These are phyloP conservation scores for Fusarium nurragi DNA, from an alignment of 2,329 filamentous ascomycete species.

Conservation along the genomic window DNA sequence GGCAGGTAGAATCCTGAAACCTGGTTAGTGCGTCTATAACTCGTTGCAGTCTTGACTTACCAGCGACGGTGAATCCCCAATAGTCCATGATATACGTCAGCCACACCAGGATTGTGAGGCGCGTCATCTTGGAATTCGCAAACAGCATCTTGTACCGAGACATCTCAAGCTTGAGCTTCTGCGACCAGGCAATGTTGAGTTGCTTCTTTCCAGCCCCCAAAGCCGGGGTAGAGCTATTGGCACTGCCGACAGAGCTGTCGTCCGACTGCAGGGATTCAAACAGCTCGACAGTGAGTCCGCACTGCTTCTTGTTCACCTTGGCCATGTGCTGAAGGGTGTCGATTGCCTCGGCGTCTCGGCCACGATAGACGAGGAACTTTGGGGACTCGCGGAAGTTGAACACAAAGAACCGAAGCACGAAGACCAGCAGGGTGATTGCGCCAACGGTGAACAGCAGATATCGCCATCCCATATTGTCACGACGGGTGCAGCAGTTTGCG, in stretches of 20 bases:
- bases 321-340: constrained; percentile 59
- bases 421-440: constrained; percentile 55
- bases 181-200: constrained; percentile 15
- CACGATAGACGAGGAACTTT: constrained; percentile 56
- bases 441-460: constrained; percentile 59
- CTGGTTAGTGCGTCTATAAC: not conserved
- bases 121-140: constrained; percentile 47
- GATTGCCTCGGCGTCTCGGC: constrained; percentile 58
- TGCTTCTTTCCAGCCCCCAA: constrained; percentile 32
- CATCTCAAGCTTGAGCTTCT: constrained; percentile 32
- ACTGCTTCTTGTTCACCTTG: constrained; percentile 49
- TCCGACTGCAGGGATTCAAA: constrained; percentile 46
- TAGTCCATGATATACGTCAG: constrained; percentile 53
- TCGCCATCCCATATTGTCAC: constrained; percentile 61
- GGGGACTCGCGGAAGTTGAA: constrained; percentile 60
- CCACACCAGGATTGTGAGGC: constrained; percentile 50
- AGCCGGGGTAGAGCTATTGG: constrained; percentile 19
- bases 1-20: constrained; percentile 54
- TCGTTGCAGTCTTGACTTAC: constrained; percentile 16
- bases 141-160: constrained; percentile 49
- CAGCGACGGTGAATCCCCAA: constrained; percentile 52
- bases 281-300: constrained; percentile 50
- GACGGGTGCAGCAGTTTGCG: constrained; percentile 50
- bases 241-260: constrained; percentile 33
- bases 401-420: constrained; percentile 56